Base-by-base conservation (phyloP, 179 eudicot genomes). In the Beta macrorhiza region DNA sequence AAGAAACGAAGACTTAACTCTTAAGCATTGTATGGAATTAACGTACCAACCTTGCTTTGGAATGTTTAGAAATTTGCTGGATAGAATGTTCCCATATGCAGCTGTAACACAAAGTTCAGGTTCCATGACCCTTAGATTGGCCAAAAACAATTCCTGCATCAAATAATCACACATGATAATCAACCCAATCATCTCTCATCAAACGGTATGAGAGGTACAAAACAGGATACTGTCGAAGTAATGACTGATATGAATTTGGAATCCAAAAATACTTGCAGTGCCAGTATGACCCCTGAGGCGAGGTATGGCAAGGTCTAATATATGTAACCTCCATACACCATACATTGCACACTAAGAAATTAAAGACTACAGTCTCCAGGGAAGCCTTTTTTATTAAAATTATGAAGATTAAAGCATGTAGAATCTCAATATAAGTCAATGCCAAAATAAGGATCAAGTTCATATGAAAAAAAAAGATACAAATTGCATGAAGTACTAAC, bases 81-180 rank as follows among this genome's bases (percentile, higher is more conserved):
- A 91, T 75, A 95, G 83, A 76, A 95, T 95, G 88, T 93, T 95
- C 73, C 99, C 99, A 86, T 95, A 95, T 67, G 99, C 98, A 62
- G 97, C 98, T 56, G 99, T 95, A 82, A 95, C 79, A 84, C 98
- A 95, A 78, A 95, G 93, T 74, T 95, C 98, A 32, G 99, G 98
- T 80, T 93, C 89, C 89, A 93, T 77, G 74, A 90, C 88, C 82
- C 83, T 90, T 77, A 95, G 87, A 83, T 81, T 86, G 74, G 90
- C 87, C 84, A 95, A 87, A 86, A 93, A 91, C 22, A 84, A 67
- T 84, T 95, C 99, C 99, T 95, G 93, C 65, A 83, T 20, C 63
- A 72, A n/a, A 70, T 57, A 65, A 65, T 44, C 71, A 80, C 37
- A 73, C 42, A 63, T 45, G 49, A 76, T 83, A 37, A 78, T 78